A percentile compares a stretch with the other conserved stretches of the same genome.
phyloP scores from a whole-genome alignment of 2,329 filamentous ascomycete genomes.

The Dryadomyces sulphureus region DNA sequence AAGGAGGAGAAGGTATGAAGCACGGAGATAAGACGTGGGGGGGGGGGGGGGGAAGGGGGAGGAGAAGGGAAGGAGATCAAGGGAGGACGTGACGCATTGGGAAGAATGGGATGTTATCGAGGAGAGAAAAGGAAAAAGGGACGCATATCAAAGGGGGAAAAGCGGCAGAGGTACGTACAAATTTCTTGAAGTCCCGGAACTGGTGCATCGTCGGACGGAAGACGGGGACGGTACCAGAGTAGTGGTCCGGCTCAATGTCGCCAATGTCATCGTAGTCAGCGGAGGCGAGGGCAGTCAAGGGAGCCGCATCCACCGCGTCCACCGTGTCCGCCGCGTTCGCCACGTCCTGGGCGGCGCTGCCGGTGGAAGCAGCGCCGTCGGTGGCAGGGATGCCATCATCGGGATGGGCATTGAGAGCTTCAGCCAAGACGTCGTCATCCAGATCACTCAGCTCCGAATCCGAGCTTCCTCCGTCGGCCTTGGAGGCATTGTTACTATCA shows the following conservation, averaged over 20 bases:
- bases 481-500: constrained; percentile 45
- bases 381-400: constrained; percentile 7
- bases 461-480: constrained; percentile 35
- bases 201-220: constrained; percentile 94
- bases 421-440: constrained; percentile 40
- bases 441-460: constrained; percentile 54
- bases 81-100: no score
- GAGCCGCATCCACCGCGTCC: background rate
- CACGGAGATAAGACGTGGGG: no score
- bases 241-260: constrained; percentile 73
- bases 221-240: constrained; percentile 80
- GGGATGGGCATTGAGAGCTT: constrained; percentile 16
- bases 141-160: no score
- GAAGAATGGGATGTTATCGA: no score
- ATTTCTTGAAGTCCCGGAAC: constrained; percentile 85
- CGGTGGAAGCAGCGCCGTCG: background rate
- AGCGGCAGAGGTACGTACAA: constrained; percentile 38
- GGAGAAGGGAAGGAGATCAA: background rate
- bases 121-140: background rate
- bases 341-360: background rate
- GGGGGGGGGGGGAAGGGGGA: background rate
- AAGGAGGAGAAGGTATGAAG: no score
- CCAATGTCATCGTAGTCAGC: constrained; percentile 42
- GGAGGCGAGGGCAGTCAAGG: background rate
- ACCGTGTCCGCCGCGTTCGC: background rate